Base-by-base conservation (phyloP, 495 filamentous ascomycete genomes). In the Mycothermus thermophilus region DNA sequence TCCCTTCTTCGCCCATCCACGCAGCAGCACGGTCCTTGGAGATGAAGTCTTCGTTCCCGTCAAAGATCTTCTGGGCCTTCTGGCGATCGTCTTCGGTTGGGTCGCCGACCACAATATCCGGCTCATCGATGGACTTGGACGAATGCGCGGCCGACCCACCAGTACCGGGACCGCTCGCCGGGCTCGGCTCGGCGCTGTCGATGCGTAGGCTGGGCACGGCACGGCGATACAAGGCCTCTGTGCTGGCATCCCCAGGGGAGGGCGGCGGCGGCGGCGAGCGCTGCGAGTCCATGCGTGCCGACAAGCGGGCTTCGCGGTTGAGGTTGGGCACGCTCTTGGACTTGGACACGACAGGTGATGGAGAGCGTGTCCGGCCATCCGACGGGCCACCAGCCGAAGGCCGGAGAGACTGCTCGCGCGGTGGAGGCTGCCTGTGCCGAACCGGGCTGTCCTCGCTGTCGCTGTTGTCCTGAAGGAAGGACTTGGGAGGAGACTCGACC, bases 1-100 rank as follows among this genome's bases (percentile, higher is more conserved):
- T 60, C 18, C 77, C 78, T 43, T 72, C 64, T 40, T 86, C 79
- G 43, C 90, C 92, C 48, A 99, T 75, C 82, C 85, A 93, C 28
- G 83, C 75, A 12, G 88, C 83, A 28, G 86, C 83, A 41, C 76
- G 72, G 11, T 79, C 75, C 50, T 80, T 85, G 4, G 63, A 64
- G 15, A 86, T 76, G 35, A 82, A 75, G 37, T 79, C 71, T 44
- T 93, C 84, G 40, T 84, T 77, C n/a, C 83, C 84, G 23, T 86
- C 75, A 48, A 71, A 97, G 4, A 97, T 78, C 52, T 75, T 79
- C 44, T 74, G 71, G 0, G 90, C 90, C 44, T 77, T 74, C 41
- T 79, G 74, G 13, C 70, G 64, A 34, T 80, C 78, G 32, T 87
- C 81, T 22, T 67, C 65, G 0, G 68, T 78, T 3, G 64, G 64